Evolutionary conservation across 2,329 filamentous ascomycete species (phyloP).

Genomic region (Cordyceps farinosa): DNA sequence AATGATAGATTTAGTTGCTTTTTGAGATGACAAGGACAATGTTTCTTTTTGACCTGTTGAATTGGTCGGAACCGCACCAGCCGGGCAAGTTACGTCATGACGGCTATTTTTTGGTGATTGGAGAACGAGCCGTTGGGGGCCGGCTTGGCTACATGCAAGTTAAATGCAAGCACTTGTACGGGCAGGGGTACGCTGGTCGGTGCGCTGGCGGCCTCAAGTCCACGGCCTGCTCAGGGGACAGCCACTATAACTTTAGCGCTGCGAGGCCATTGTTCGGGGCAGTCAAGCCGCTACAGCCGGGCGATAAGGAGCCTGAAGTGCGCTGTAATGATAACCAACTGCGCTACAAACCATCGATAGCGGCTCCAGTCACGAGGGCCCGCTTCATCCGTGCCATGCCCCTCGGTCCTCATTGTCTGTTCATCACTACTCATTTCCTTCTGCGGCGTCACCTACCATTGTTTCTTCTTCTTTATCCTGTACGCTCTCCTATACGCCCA

Average conservation of each 20-base stretch:
- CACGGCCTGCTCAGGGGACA: too few species aligned
- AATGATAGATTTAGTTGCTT: neutral
- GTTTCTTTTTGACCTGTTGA: neutral
- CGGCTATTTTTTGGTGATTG: neutral
- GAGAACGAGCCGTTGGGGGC: neutral
- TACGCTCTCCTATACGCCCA: neutral
- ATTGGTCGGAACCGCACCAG: neutral
- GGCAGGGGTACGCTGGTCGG: neutral
- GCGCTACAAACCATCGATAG: neutral
- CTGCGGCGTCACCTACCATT: neutral
- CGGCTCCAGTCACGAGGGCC: conserved; percentile 8
- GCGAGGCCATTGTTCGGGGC: neutral
- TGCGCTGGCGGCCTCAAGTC: neutral
- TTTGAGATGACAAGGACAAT: neutral
- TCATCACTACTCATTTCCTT: conserved; percentile 6
- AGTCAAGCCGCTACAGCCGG: neutral
- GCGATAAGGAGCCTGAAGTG: neutral
- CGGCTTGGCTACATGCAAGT: neutral
- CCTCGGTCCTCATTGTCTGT: neutral
- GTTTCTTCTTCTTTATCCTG: neutral
- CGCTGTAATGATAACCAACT: neutral
- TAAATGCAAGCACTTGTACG: conserved; percentile 4
- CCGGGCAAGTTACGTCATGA: conserved; percentile 2
- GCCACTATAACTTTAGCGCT: neutral
- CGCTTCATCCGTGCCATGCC: conserved; percentile 13